Evolutionary conservation across 2,329 filamentous ascomycete species (phyloP), one percentile per base, ranked within the genome.

Genomic region (Sordariomycetes sp.): DNA sequence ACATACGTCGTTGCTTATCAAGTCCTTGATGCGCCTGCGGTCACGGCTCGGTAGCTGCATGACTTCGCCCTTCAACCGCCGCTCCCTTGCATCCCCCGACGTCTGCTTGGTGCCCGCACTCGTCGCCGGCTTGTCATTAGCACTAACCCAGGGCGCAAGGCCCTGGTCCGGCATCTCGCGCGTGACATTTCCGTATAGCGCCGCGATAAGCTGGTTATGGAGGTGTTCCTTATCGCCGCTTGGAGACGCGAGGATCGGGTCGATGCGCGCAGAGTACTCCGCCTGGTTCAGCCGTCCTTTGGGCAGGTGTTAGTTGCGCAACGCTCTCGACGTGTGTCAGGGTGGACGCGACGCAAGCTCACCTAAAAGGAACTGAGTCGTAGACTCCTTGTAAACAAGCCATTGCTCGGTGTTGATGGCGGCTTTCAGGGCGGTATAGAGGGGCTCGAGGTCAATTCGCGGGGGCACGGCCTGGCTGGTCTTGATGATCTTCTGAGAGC

Each of bases 41-140:
- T 87, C 84, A 62, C 82, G 75, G 58, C 75, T 81, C n/a, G 81
- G 83, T 52, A 87, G 74, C 64, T 84, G 81, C 84, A 87, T 87
- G 60, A 87, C 81, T 65, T 86, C 82, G 62, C 78, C 81, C 71
- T 87, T 87, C 54, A 87, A 68, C 62, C 77, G 77, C 63, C 82
- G 75, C 69, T 87, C 84, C 39, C 80, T 76, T 36, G 84, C 81
- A 74, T 87, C 84, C 32, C 82, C 82, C 32, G 79, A 81, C 53
- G 82, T 76, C 24, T 81, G 80, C 66, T 87, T 87, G 62, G 73
- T 78, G 61, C 79, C 78, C 35, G 77, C 71, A 50, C 74, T 75
- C 12, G 78, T 71, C 20, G 77, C 70, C 20, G 82, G 82, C 64
- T 87, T 87, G 63, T 87, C 84, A 65, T 86, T 85, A 57, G 84